Conservation (phyloP, 768 basidiomycete genomes). For the Kwoniella botswanensis region DNA sequence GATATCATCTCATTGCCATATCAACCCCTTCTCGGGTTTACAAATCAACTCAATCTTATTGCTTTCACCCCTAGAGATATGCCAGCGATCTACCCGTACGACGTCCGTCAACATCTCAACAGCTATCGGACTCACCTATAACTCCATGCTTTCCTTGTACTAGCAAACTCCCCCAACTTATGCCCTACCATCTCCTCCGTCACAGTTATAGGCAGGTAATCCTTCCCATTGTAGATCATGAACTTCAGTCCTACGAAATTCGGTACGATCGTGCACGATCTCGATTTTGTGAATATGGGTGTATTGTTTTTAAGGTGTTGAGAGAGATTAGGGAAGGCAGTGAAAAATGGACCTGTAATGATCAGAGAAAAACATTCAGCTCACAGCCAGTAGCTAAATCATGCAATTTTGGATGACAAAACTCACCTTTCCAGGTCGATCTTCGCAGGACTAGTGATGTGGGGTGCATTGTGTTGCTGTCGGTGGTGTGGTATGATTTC, state of each 20-base stretch:
- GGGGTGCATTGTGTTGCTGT: constrained; percentile 36
- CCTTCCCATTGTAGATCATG: constrained; percentile 91
- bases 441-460: constrained; percentile 46
- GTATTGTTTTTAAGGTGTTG: constrained; percentile 78
- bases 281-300: constrained; percentile 85
- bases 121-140: constrained; percentile 77
- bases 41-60: no score
- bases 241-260: constrained; percentile 93
- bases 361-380: neutral
- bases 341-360: constrained; percentile 83
- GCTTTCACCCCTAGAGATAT: no score
- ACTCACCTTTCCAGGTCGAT: constrained; percentile 62
- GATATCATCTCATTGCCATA: neutral
- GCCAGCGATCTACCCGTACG: no score
- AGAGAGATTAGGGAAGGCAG: constrained; percentile 84
- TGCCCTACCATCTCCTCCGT: constrained; percentile 99
- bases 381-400: no score
- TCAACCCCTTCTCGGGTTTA: neutral
- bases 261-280: constrained; percentile 90
- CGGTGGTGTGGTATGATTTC: neutral
- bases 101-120: no score
- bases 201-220: constrained; percentile 81
- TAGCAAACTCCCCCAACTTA: constrained; percentile 92
- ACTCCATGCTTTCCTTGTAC: constrained; percentile 83
- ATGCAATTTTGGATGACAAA: no score